Base-by-base conservation (phyloP, 2,329 filamentous ascomycete genomes). In the Talaromyces marneffei region DNA sequence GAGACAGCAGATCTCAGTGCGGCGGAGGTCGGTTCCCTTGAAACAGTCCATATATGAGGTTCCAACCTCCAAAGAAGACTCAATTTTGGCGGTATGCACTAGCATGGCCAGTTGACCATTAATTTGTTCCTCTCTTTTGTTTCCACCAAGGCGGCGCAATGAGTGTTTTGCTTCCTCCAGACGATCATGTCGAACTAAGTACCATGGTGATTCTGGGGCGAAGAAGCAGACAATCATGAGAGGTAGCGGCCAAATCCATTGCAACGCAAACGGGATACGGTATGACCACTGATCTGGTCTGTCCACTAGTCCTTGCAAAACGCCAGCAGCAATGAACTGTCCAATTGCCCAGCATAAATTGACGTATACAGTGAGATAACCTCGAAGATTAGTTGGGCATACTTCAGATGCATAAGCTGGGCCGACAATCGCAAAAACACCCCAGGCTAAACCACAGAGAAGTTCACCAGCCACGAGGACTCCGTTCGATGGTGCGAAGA, bases 91-190 rank as follows among this genome's bases (percentile, higher is more conserved):
- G 0, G 91, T 96, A 71, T 94, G 90, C 1, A 91, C 85, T 88
- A 96, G 95, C 90, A 96, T 94, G 68, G 90, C 87, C 52, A 96
- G 81, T 0, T 90, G 94, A 76, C 94, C 90, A 64, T 95, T 6
- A 76, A 81, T 66, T 81, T 80, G 4, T 78, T 79, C 3, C 79
- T 80, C 40, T 80, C 68, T 65, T 39, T 64, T 66, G 20, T 48
- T 52, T n/a, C 63, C 63, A 27, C 40, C 59, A 4, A 65, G 62
- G 14, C 63, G 62, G 7, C 59, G 59, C 14, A 65, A 31, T 9
- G 59, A 60, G 8, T 55, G 59, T 18, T 52, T 63, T 7, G 63
- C 63, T 23, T 60, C 62, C 9, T 65, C 62, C 3, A 65, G 12
- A 37, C 59, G 57, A 42, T 60, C 59, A 10, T 62, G 39, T 35